Base-by-base conservation (phyloP, 352 stramenopile species). In the Phytophthora idaei region DNA sequence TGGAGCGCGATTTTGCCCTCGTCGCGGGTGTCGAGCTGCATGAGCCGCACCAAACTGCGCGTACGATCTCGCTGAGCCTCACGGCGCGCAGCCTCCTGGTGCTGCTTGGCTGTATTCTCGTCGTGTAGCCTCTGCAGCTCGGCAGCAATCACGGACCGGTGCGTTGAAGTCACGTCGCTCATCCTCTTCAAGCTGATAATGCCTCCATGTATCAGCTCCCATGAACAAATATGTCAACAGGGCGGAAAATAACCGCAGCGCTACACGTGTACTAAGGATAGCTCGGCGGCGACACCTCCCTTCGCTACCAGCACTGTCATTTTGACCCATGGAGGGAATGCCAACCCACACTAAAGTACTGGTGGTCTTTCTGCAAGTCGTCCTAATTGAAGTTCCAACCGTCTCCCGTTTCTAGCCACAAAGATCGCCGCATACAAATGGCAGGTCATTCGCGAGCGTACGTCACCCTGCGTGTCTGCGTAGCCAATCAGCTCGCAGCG, bases 21-120 rank as follows among this genome's bases (percentile, higher is more conserved):
- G 60, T 88, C 77, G 1, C 54, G 56, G 12, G 71, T 74, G 31
- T 87, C 77, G n/a, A 87, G 57, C 21, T 86, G 78, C 69, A 80
- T 76, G 52, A 90, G 48, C 10, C 80, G 73, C 52, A 86, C 61
- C 27, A 89, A 49, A 49, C 76, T 81, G n/a, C 77, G 77, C 51
- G 79, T 90, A 42, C 54, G 64, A 3, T 83, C 64, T 15, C 67
- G 61, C 57, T 86, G 71, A 10, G 31, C 46, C 11, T 76, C 66
- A 12, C 61, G 64, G 2, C 36, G 62, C 28, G 66, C 67, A 4
- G 29, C 28, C 58, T 77, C 76, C 47, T 63, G 42, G 8, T 46
- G 54, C 29, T 62, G 28, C 25, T 52, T 25, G 2, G 45, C 61
- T 17, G 14, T 27, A 12, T 57, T 31, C 2, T 74, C 53, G 1